Conservation (phyloP, 495 filamentous ascomycete genomes). For the Xylaria flabelliformis region DNA sequence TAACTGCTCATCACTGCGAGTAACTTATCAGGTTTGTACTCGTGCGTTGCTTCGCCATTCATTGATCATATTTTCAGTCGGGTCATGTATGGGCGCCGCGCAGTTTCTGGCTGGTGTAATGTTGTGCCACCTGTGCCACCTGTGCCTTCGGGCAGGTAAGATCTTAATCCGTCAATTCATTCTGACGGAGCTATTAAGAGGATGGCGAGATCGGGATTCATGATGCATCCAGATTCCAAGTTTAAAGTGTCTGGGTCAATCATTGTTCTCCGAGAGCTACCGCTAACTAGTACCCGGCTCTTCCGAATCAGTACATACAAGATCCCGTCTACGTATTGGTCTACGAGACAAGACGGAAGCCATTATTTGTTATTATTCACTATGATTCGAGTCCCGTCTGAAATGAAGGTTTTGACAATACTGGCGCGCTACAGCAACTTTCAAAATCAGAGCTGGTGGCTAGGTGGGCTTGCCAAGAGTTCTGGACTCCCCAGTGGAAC, state of each 20-base stretch:
- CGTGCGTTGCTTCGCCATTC: background rate
- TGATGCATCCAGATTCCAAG: background rate
- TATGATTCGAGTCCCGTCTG: background rate
- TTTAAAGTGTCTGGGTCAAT: background rate
- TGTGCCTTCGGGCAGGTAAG: background rate
- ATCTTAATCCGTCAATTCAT: background rate
- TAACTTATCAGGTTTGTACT: background rate
- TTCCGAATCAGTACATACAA: background rate
- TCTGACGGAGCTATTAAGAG: background rate
- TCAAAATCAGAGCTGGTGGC: background rate
- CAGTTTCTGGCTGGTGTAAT: background rate
- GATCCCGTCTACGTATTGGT: background rate
- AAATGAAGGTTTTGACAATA: background rate
- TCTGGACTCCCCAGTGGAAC: constrained; percentile 12
- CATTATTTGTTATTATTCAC: background rate
- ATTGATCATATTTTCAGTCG: background rate
- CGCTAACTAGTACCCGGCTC: background rate
- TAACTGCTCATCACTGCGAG: background rate
- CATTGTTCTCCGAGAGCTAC: background rate
- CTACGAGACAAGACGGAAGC: background rate
- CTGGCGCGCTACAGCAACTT: background rate
- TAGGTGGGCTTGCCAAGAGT: constrained; percentile 19
- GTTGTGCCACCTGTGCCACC: background rate
- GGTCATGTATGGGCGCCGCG: background rate
- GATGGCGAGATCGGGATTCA: background rate